Evolutionary conservation across 2,329 filamentous ascomycete species (phyloP).

Genomic region (Aspergillus tamarii): DNA sequence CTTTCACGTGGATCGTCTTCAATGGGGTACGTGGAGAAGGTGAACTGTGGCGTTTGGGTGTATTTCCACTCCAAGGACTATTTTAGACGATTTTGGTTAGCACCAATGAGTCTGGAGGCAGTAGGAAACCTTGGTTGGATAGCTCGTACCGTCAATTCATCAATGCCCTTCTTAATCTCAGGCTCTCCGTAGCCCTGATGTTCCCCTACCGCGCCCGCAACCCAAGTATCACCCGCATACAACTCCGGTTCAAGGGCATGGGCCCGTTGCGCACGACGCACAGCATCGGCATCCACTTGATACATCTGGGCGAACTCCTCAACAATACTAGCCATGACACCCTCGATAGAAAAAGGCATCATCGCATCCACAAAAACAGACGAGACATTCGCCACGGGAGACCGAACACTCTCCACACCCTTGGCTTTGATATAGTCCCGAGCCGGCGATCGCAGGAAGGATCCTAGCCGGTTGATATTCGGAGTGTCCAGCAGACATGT

Average conservation of each 20-base stretch:
- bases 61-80: conserved; percentile 70
- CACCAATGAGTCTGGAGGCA: neutral
- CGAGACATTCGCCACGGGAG: conserved; percentile 77
- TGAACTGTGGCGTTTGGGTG: conserved; percentile 83
- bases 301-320: conserved; percentile 72
- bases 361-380: conserved; percentile 54
- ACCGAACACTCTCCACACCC: conserved; percentile 90
- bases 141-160: conserved; percentile 56
- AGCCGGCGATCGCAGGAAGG: conserved; percentile 76
- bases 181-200: conserved; percentile 48
- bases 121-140: conserved; percentile 8
- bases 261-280: conserved; percentile 37
- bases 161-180: conserved; percentile 64
- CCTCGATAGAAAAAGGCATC: conserved; percentile 50
- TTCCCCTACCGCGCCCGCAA: conserved; percentile 56
- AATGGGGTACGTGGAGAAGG: conserved; percentile 65
- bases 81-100: neutral
- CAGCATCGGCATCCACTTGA: conserved; percentile 42
- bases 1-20: conserved; percentile 62
- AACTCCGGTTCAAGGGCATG: conserved; percentile 37
- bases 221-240: conserved; percentile 38
- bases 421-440: conserved; percentile 75
- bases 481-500: conserved; percentile 82
- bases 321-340: conserved; percentile 58
- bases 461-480: conserved; percentile 70